Percentiles rank a stretch among this genome's conserved stretches.
Conservation (phyloP, 139 green algal species). For the Protoeuglena noctilucae region DNA sequence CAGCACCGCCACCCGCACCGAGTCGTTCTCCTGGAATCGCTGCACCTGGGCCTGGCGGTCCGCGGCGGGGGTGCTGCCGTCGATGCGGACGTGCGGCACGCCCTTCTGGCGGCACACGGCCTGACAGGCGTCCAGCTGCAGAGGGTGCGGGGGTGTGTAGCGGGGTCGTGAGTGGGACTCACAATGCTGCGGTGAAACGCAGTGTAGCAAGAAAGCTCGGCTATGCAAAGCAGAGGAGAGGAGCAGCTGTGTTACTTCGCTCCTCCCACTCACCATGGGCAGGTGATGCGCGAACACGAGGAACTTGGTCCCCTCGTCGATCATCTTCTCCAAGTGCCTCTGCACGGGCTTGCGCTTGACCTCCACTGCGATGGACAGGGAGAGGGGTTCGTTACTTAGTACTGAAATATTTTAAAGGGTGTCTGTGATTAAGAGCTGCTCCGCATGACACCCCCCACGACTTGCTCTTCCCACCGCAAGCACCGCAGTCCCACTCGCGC, state of each 20-base stretch:
- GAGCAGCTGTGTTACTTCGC: constrained; percentile 5
- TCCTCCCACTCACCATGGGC: constrained; percentile 1
- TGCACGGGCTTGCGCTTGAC: constrained; percentile 19
- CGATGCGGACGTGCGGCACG: constrained; percentile 63
- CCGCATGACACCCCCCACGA: too few relatives aligned
- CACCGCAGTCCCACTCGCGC: too few relatives aligned
- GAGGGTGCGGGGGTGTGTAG: too few relatives aligned
- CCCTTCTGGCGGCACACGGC: constrained; percentile 2
- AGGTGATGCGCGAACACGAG: constrained; percentile 86
- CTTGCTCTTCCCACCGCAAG: neutral
- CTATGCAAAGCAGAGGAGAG: neutral
- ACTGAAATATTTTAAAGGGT: neutral
- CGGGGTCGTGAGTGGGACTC: too few relatives aligned
- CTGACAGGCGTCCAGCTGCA: neutral
- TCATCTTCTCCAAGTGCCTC: constrained; percentile 41
- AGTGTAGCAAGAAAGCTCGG: too few relatives aligned
- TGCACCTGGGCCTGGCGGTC: constrained; percentile 28
- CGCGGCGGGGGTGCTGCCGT: constrained; percentile 35
- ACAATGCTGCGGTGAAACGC: too few relatives aligned
- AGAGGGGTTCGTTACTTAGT: too few relatives aligned
- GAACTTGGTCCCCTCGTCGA: constrained; percentile 63
- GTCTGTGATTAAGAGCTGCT: too few relatives aligned
- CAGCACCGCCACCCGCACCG: constrained; percentile 42
- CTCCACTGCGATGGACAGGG: neutral
- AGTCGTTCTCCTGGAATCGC: constrained; percentile 32